Base-by-base conservation (phyloP, 2,329 filamentous ascomycete genomes). In the Polychaeton citri region DNA sequence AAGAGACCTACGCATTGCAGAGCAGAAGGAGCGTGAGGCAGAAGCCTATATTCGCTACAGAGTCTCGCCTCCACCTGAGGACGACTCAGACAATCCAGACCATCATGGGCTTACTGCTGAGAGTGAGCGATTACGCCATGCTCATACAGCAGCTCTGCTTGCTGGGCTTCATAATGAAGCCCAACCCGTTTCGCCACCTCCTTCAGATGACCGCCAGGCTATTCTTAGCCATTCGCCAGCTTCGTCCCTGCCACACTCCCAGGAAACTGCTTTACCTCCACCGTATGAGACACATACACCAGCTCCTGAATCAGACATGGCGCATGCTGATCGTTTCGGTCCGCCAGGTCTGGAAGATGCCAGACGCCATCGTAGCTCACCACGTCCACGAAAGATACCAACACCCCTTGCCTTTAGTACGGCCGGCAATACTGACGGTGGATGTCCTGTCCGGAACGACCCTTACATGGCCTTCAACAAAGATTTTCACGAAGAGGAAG, bases 1-100 rank as follows among this genome's bases (percentile, higher is more conserved):
- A 38, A 52, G 60, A 21, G 87, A 93, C 48, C 65, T 95, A 19
- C 68, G 68, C 45, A 67, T 69, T 38, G 78, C 73, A 9, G 73
- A 77, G 42, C 58, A 60, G 38, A 60, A 69, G 56, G 59, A 52
- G 15, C 52, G 42, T 17, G 56, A 57, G 28, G 44, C 49, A 16
- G 41, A 49, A 19, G 35, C 39, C 16, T 39, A 12, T 15, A 28
- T 28, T 15, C 41, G 40, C 6, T 49, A 46, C 15, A 40, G 42
- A 6, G 17, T 38, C 10, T 42, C 47, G 9, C 42, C 12, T 28
- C 24, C 4, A 3, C 15, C 24, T 28, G 24, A 28, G 15, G 24
- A 28, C 15, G 12, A 12, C 24, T 28, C 24, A 3, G 24, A 28
- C 24, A 15, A 28, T 15, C 12, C 24, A 10, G 24, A 28, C 24